Percentiles rank a stretch among this genome's conserved stretches.
Evolutionary conservation across 2,329 filamentous ascomycete species (phyloP).

Genomic region (Phoma sp.): DNA sequence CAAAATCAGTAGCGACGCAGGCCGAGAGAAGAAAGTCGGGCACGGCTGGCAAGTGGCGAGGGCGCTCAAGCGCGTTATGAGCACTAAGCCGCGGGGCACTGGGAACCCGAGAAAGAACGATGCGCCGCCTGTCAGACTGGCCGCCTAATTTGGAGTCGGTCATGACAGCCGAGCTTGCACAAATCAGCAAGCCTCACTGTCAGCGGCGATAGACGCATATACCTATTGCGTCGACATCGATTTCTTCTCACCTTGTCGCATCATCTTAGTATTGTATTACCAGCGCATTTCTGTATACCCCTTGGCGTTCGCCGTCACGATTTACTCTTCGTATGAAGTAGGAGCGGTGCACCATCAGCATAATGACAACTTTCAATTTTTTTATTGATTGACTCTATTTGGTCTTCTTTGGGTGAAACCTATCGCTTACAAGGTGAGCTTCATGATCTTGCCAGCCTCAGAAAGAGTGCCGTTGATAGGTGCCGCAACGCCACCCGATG

Average conservation of each 20-base stretch:
- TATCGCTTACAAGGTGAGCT: slow-evolving; percentile 5
- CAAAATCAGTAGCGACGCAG: slow-evolving; percentile 12
- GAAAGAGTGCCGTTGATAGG: slow-evolving; percentile 17
- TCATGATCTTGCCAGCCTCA: slow-evolving; percentile 19
- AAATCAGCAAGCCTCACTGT: background rate
- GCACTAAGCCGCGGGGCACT: slow-evolving; percentile 12
- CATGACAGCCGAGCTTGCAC: background rate
- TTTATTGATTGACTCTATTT: background rate
- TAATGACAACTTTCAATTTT: background rate
- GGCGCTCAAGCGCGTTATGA: slow-evolving; percentile 12
- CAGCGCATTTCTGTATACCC: slow-evolving; percentile 9
- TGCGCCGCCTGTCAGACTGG: slow-evolving; percentile 9
- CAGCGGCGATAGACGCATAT: too few species aligned
- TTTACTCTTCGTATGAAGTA: background rate
- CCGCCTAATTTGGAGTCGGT: slow-evolving; percentile 3
- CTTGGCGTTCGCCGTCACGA: background rate
- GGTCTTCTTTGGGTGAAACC: background rate
- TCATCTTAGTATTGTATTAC: background rate
- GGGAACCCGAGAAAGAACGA: slow-evolving; percentile 5
- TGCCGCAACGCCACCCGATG: slow-evolving; percentile 15
- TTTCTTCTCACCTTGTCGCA: background rate
- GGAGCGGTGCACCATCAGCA: too few species aligned
- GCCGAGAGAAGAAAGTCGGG: slow-evolving; percentile 10
- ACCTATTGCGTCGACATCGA: background rate
- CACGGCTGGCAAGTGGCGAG: slow-evolving; percentile 17